Evolutionary conservation across 2,329 filamentous ascomycete species (phyloP).

Genomic region (Hymenotorrendiella dingleyae): DNA sequence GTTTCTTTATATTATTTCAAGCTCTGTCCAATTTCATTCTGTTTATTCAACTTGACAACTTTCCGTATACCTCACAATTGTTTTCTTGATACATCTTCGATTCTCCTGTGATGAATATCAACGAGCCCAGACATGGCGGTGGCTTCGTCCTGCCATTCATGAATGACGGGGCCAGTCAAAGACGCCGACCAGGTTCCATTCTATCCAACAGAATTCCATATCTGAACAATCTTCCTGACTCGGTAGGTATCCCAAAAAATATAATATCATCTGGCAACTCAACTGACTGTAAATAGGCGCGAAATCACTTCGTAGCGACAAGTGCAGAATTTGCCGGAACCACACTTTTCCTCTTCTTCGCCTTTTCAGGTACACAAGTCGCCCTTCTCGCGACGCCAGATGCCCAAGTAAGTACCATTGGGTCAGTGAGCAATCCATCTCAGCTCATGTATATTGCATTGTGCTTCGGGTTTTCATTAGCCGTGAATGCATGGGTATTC

Average conservation of each 20-base stretch:
- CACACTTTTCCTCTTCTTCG: constrained; percentile 26
- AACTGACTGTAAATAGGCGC: constrained; percentile 9
- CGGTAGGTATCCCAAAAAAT: constrained; percentile 13
- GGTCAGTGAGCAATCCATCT: constrained; percentile 34
- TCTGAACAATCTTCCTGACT: constrained; percentile 14
- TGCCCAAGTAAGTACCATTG: constrained; percentile 31
- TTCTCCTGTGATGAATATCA: constrained; percentile 21
- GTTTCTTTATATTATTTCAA: too few relatives aligned
- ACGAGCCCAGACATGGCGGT: constrained; percentile 15
- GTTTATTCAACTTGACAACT: too few relatives aligned
- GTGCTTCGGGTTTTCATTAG: constrained; percentile 31
- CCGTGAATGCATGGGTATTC: constrained; percentile 48
- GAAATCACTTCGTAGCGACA: constrained; percentile 21
- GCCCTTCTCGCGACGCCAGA: constrained; percentile 23
- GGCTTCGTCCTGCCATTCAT: constrained; percentile 20
- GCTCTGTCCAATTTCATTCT: too few relatives aligned
- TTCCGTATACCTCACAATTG: not conserved
- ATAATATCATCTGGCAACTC: not conserved
- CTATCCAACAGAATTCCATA: constrained; percentile 17
- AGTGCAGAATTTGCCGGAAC: constrained; percentile 22
- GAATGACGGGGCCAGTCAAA: constrained; percentile 13
- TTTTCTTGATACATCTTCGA: not conserved
- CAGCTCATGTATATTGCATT: constrained; percentile 28
- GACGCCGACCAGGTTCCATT: constrained; percentile 12
- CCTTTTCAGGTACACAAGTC: constrained; percentile 24